Conservation (phyloP, 768 basidiomycete genomes). For the Mycena polygramma region DNA sequence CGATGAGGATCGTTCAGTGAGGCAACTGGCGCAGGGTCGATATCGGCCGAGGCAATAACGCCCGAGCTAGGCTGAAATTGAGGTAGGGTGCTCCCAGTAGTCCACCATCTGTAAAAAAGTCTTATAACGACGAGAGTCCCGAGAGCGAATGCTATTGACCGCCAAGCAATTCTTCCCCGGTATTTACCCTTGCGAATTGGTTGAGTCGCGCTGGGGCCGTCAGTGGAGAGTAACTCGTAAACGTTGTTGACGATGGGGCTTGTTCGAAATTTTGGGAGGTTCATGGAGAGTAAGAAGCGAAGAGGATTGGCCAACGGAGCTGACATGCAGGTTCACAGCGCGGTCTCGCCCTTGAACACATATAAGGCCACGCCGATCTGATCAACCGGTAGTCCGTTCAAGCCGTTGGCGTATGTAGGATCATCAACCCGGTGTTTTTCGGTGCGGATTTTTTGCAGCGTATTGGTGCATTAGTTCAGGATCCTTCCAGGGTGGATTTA, state of each 20-base stretch:
- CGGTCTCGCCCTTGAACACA: no score
- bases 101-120: neutral
- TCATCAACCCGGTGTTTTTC: no score
- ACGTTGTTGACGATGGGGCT: neutral
- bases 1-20: neutral
- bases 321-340: no score
- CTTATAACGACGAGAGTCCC: neutral
- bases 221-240: neutral
- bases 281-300: neutral
- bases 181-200: neutral
- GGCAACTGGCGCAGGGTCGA: neutral
- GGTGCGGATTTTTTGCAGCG: no score
- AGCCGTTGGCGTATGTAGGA: no score
- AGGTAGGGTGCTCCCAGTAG: no score
- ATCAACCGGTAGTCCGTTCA: no score
- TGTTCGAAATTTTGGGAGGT: conserved; percentile 3
- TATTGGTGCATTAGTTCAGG: no score
- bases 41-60: neutral
- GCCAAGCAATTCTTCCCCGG: no score
- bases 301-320: no score
- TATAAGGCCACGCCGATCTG: no score
- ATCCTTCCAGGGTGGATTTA: no score
- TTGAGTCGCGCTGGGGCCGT: neutral
- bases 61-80: neutral
- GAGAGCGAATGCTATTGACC: neutral